Conservation (phyloP, 768 basidiomycete species). For the Exsudoporus frostii region DNA sequence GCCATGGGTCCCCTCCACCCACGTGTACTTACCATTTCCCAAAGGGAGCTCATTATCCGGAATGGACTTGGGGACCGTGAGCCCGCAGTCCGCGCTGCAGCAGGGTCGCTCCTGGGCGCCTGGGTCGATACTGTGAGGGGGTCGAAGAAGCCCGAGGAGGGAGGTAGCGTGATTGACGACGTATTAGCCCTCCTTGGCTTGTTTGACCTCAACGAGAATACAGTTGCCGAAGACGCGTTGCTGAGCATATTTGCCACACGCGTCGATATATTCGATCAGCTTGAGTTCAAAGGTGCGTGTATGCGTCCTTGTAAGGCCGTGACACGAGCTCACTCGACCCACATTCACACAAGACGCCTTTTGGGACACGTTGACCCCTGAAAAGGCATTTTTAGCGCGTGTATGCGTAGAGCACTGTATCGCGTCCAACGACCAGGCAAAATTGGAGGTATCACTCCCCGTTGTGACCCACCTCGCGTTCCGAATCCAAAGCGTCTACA, state of each 20-base stretch:
- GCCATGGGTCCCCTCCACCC: conserved; percentile 62
- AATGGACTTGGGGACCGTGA: conserved; percentile 90
- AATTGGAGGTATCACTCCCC: conserved; percentile 70
- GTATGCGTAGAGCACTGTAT: conserved; percentile 81
- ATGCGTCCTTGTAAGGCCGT: not conserved
- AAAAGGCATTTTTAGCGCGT: conserved; percentile 76
- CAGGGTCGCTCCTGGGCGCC: conserved; percentile 62
- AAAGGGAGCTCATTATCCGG: conserved; percentile 74
- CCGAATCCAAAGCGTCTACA: conserved; percentile 68
- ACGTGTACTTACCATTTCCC: conserved; percentile 58
- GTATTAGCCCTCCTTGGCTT: conserved; percentile 49
- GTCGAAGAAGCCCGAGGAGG: conserved; percentile 34
- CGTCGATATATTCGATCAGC: conserved; percentile 59
- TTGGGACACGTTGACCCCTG: conserved; percentile 69
- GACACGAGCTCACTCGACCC: not conserved
- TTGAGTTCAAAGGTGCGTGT: conserved; percentile 66
- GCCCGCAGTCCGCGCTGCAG: conserved; percentile 63
- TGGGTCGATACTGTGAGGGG: conserved; percentile 69
- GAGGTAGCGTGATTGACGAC: conserved; percentile 33
- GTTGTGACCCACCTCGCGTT: conserved; percentile 83
- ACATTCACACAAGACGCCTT: conserved; percentile 51
- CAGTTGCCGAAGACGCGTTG: conserved; percentile 72
- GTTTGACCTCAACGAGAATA: conserved; percentile 57
- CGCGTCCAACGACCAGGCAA: conserved; percentile 52
- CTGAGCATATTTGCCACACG: conserved; percentile 66